Evolutionary conservation across 169 alveolate genomes (phyloP).

Genomic region (Cryptosporidium ryanae): DNA sequence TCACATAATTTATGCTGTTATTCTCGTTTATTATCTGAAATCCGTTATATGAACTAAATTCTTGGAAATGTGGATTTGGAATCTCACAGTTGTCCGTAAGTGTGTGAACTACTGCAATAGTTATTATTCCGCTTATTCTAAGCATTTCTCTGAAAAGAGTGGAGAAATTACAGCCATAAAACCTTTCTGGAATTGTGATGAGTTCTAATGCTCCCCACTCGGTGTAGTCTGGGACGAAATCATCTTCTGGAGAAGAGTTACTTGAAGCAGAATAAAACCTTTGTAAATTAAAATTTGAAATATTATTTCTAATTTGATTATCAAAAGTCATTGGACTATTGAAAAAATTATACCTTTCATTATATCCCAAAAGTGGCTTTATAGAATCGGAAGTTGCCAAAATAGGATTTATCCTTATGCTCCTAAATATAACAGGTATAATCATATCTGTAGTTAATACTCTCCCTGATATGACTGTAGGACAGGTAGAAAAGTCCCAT

Average conservation of each 20-base stretch:
- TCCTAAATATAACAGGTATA: slow-evolving; percentile 35
- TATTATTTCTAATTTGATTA: slow-evolving; percentile 1
- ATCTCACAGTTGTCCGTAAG: slow-evolving; percentile 21
- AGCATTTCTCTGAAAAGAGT: slow-evolving; percentile 45
- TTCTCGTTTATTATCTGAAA: background rate
- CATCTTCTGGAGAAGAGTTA: slow-evolving; percentile 20
- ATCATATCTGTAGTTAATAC: slow-evolving; percentile 73
- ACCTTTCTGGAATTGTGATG: slow-evolving; percentile 40
- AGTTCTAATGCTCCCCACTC: slow-evolving; percentile 73
- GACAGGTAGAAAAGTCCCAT: slow-evolving; percentile 69
- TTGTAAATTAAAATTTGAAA: slow-evolving; percentile 4
- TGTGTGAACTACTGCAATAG: slow-evolving; percentile 40
- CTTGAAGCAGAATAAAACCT: slow-evolving; percentile 28
- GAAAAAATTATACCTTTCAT: slow-evolving; percentile 43
- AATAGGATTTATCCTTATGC: slow-evolving; percentile 44
- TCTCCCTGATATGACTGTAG: slow-evolving; percentile 58
- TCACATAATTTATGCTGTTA: background rate
- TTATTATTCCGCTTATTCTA: slow-evolving; percentile 32
- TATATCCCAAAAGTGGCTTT: slow-evolving; percentile 55
- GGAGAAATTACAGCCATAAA: slow-evolving; percentile 37
- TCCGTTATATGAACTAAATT: background rate
- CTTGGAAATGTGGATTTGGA: slow-evolving; percentile 19
- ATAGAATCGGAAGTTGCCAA: slow-evolving; percentile 66
- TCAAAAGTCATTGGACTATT: slow-evolving; percentile 48
- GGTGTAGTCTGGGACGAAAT: slow-evolving; percentile 48